Evolutionary conservation across 495 filamentous ascomycete species (phyloP), one percentile per base, ranked within the genome.

Genomic region (Xylaria castorea): DNA sequence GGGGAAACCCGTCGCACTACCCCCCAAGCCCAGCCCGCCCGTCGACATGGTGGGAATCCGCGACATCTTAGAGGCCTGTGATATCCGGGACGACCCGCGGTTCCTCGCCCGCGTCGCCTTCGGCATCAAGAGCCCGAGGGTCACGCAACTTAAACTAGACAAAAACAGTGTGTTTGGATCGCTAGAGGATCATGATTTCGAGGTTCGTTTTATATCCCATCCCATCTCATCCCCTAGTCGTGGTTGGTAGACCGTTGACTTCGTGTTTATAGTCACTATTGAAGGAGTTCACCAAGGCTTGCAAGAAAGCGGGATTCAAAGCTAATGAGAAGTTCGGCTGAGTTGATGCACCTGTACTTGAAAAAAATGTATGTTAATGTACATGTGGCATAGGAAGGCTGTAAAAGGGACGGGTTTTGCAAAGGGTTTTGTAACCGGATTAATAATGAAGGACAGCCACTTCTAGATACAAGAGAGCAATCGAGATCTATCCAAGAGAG

Each of bases 31-130:
- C 3, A 38, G 68, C 0, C 73, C 77, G 0, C 6, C 65, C 9
- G 82, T 86, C n/a, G 79, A 87, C 66, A 40, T 64, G 2, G 40
- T 57, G 0, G 75, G 71, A 1, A 82, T 90, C 63, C 61, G 79
- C 22, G 71, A 58, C 1, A 78, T 91, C 0, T 73, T 90, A 1
- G 44, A 74, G 0, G 81, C 74, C 2, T 82, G 83, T 12, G 34
- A 72, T 1, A 78, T 82, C 8, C 75, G 86, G 32, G 88, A 91
- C 65, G 89, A 91, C 79, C 83, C 88, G 9, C 73, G 87, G 36
- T 83, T 89, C 62, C 74, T 91, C 14, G 86, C 89, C 0, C 78
- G 84, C 27, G 74, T 90, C 9, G 89, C 87, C 1, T 90, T 89
- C 76, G 89, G 89, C 0, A 88, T 91, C 60, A 77, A 79, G 57